Base-by-base conservation (phyloP, 495 filamentous ascomycete species). In the Bombardia bombarda region DNA sequence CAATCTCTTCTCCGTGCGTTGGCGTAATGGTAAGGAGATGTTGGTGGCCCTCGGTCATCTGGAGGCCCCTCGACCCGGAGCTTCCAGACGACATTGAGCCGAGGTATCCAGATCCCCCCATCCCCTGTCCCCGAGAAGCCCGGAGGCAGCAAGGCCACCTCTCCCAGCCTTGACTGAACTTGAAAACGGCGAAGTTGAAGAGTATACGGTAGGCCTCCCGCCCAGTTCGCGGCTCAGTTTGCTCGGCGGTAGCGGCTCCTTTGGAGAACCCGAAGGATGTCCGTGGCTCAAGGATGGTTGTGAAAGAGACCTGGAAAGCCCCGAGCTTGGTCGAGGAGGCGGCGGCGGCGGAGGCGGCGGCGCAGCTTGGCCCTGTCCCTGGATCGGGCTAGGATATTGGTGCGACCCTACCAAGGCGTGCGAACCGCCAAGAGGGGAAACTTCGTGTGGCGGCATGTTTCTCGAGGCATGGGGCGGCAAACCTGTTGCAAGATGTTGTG, bases 1-100 rank as follows among this genome's bases (percentile, higher is more conserved):
- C 60, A 49, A 75, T 62, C 23, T 68, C 55, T 34, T 70, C 66
- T 9, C 76, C 74, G 54, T 48, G 58, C 42, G 32, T 46, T 28
- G 53, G 67, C 35, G 49, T 66, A 28, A 61, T 68, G 23, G 57
- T 65, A 48, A 65, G 61, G 20, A 56, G 59, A 34, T 59, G 67
- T 49, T 68, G 66, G 9, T 68, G 66, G 7, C 53, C 65, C n/a
- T 62, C 56, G 30, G 64, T 60, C 6, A 72, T 63, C 3, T 62
- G 52, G 7, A 68, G 51, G 24, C 37, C 52, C 40, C 51, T 45
- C 2, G 40, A 30, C 4, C 41, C 40, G 3, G 38, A 28, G 1
- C 19, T 19, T 10, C 52, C 55, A 7, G 46, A 42, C 26, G 55
- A 52, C 14, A 48, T 32, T 10, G 49, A 21, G 12, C 49, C 36